Percentiles rank a stretch among this genome's conserved stretches.
phyloP scores from a whole-genome alignment of 1,284 basidiomycete genomes.

The Cutaneotrichosporon arboriforme region DNA sequence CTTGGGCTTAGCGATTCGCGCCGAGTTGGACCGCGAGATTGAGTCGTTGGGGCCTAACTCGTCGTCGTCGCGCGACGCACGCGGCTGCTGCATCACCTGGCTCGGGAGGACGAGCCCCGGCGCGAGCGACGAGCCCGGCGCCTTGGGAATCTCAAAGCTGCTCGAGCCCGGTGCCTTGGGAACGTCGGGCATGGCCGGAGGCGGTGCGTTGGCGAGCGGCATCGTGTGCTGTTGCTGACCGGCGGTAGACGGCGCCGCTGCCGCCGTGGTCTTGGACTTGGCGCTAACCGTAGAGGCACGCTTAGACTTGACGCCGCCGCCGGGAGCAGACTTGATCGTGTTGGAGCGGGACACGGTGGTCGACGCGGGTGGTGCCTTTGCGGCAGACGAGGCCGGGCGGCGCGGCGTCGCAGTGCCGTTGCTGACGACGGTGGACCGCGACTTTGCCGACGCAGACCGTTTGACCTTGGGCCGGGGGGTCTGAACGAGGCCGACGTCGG shows the following conservation, averaged over 20 bases:
- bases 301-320: not conserved
- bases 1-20: not conserved
- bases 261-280: conserved; percentile 29
- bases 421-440: conserved; percentile 29
- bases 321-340: conserved; percentile 4
- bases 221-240: conserved; percentile 24
- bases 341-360: conserved; percentile 1
- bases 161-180: conserved; percentile 45
- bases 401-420: not conserved
- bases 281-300: conserved; percentile 7
- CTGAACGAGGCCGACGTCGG: conserved; percentile 28
- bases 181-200: conserved; percentile 43
- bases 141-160: conserved; percentile 36
- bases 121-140: conserved; percentile 39
- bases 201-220: conserved; percentile 31
- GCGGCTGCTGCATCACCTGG: conserved; percentile 2
- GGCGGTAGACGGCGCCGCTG: not conserved
- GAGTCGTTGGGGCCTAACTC: conserved; percentile 20
- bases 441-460: conserved; percentile 29
- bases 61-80: conserved; percentile 3
- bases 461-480: conserved; percentile 15
- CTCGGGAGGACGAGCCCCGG: conserved; percentile 9
- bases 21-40: conserved; percentile 24
- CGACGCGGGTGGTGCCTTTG: not conserved
- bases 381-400: conserved; percentile 2